Conservation (phyloP, 2,329 filamentous ascomycete genomes). For the Coniochaeta hoffmannii region DNA sequence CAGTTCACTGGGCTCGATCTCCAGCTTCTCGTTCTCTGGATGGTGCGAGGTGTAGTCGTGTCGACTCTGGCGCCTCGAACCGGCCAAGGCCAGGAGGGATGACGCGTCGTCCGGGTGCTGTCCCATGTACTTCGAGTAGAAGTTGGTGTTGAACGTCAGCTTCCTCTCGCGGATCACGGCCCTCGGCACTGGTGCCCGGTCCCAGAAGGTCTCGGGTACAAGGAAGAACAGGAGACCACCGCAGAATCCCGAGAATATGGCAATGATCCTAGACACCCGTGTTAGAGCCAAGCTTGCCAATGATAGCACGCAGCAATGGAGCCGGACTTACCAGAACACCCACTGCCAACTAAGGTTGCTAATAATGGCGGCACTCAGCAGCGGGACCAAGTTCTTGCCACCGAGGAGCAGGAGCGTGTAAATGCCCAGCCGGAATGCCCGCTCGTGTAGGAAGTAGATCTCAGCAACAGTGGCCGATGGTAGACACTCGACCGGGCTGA, state of each 20-base stretch:
- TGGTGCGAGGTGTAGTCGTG: background rate
- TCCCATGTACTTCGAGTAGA: background rate
- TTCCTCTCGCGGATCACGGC: conserved; percentile 19
- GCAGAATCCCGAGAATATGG: conserved; percentile 69
- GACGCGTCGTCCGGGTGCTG: background rate
- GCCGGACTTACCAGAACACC: conserved; percentile 66
- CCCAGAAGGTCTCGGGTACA: conserved; percentile 94
- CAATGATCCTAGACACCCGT: conserved; percentile 55
- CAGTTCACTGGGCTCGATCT: background rate
- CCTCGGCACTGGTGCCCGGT: conserved; percentile 57
- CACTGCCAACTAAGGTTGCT: conserved; percentile 74
- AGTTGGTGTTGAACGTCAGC: conserved; percentile 20
- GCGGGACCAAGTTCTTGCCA: conserved; percentile 83
- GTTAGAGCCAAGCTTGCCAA: background rate
- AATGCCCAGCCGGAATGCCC: conserved; percentile 86
- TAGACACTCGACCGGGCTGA: conserved; percentile 86
- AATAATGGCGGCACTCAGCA: conserved; percentile 82
- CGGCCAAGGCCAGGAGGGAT: background rate
- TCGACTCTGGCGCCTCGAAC: background rate
- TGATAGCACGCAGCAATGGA: background rate
- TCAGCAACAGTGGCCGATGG: conserved; percentile 92
- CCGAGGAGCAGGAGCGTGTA: conserved; percentile 85
- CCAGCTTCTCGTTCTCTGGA: background rate
- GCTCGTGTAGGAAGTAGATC: conserved; percentile 92
- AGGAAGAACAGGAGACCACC: conserved; percentile 75